Conservation (phyloP, 1,139 yeast species). For the Pichia sp. region DNA sequence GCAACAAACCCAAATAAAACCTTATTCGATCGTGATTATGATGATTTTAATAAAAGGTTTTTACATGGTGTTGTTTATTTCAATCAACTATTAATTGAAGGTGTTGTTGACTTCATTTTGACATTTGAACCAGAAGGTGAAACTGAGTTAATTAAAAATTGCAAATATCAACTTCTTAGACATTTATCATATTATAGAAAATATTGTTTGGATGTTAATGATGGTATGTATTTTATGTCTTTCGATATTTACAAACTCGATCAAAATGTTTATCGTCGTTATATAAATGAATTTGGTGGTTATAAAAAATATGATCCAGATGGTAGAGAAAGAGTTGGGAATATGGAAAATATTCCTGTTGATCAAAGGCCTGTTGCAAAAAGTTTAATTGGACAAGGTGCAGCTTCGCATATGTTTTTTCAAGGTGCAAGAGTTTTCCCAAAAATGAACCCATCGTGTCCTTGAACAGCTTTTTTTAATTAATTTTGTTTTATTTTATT, state of each 20-base stretch:
- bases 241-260: slow-evolving; percentile 57
- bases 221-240: slow-evolving; percentile 56
- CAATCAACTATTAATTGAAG: slow-evolving; percentile 60
- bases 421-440: slow-evolving; percentile 59
- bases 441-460: slow-evolving; percentile 24
- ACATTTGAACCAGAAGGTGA: slow-evolving; percentile 43
- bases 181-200: slow-evolving; percentile 51
- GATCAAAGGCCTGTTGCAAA: slow-evolving; percentile 40
- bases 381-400: slow-evolving; percentile 57
- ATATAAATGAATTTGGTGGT: slow-evolving; percentile 51
- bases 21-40: slow-evolving; percentile 61
- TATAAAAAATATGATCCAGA: slow-evolving; percentile 47
- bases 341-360: slow-evolving; percentile 31
- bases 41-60: slow-evolving; percentile 45
- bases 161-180: slow-evolving; percentile 41
- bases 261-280: slow-evolving; percentile 44
- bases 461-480: neutral
- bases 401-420: slow-evolving; percentile 65
- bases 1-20: slow-evolving; percentile 51
- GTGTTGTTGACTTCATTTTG: slow-evolving; percentile 59
- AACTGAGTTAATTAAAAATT: slow-evolving; percentile 33
- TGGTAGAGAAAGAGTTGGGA: slow-evolving; percentile 43
- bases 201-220: slow-evolving; percentile 51
- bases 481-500: neutral
- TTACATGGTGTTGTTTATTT: slow-evolving; percentile 65